phyloP scores from a whole-genome alignment of 495 filamentous ascomycete species.

The Aspergillus olivimuriae region DNA sequence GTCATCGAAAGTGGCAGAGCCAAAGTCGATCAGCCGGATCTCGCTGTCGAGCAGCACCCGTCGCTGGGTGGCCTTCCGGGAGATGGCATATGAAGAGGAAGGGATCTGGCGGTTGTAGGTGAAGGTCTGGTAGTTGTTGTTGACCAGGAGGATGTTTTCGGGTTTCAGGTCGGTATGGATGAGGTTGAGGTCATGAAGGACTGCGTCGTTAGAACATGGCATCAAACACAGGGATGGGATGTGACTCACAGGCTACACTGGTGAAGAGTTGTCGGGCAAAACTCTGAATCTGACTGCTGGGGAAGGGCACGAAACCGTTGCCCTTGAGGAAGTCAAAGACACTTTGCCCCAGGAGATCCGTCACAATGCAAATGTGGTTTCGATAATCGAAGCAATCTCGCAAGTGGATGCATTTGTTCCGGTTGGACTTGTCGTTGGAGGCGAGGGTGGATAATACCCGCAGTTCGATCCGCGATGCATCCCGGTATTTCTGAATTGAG shows the following conservation, averaged over 20 bases:
- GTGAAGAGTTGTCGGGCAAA: constrained; percentile 94
- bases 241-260: constrained; percentile 89
- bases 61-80: constrained; percentile 74
- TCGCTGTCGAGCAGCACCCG: constrained; percentile 90
- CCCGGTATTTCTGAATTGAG: constrained; percentile 95
- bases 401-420: constrained; percentile 95
- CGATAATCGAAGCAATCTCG: constrained; percentile 97
- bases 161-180: constrained; percentile 98
- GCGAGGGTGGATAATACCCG: constrained; percentile 85
- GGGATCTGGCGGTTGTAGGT: constrained; percentile 94
- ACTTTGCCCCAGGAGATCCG: constrained; percentile 90
- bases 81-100: constrained; percentile 72
- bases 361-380: constrained; percentile 98
- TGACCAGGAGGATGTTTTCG: constrained; percentile 93
- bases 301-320: constrained; percentile 92
- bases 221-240: background rate
- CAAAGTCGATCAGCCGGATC: constrained; percentile 96
- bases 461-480: constrained; percentile 93
- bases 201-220: constrained; percentile 38
- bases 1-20: constrained; percentile 95
- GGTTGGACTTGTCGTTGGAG: constrained; percentile 83
- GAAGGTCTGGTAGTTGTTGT: constrained; percentile 87
- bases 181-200: constrained; percentile 94
- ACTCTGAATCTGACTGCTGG: constrained; percentile 97
- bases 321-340: constrained; percentile 98